A percentile compares a stretch with the other conserved stretches of the same genome.
These are phyloP conservation scores for Linnemannia exigua DNA, from an alignment of 192 early-diverging fungal species.

Conservation along the genomic window DNA sequence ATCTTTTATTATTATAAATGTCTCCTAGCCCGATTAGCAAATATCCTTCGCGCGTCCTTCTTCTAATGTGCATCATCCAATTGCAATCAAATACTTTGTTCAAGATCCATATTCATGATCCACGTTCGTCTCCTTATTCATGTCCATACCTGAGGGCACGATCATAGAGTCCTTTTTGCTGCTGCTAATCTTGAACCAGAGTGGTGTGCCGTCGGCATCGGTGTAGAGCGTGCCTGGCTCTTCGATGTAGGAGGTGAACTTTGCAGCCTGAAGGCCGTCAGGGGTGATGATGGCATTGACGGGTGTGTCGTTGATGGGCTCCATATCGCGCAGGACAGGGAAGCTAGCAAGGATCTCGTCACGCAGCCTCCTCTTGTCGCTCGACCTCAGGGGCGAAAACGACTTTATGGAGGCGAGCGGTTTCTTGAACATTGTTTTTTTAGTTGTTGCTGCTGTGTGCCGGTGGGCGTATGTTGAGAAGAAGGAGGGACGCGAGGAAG, in stretches of 20 bases:
- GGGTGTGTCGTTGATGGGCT: slow-evolving; percentile 49
- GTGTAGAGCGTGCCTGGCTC: slow-evolving; percentile 74
- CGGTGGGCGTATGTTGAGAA: neutral
- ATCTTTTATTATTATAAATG: no score
- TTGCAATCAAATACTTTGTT: no score
- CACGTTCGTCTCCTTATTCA: no score
- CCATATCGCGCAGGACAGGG: slow-evolving; percentile 60
- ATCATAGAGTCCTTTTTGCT: slow-evolving; percentile 56
- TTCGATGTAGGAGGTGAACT: slow-evolving; percentile 76
- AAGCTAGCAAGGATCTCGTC: slow-evolving; percentile 71
- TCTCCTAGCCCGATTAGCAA: no score
- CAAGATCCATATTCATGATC: no score
- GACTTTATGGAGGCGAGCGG: slow-evolving; percentile 75
- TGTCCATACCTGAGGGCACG: slow-evolving; percentile 71
- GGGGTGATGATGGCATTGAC: slow-evolving; percentile 60
- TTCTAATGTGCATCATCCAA: no score
- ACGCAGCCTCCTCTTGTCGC: slow-evolving; percentile 75
- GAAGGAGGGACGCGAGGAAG: no score
- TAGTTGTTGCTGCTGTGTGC: no score
- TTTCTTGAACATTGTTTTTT: slow-evolving; percentile 79
- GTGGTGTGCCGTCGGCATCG: slow-evolving; percentile 69
- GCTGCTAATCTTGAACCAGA: slow-evolving; percentile 74
- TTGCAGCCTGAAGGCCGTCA: slow-evolving; percentile 71
- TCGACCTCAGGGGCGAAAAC: slow-evolving; percentile 75
- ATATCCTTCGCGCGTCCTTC: no score